phyloP scores from a whole-genome alignment of 495 filamentous ascomycete species.

The Haplographium delicatum region DNA sequence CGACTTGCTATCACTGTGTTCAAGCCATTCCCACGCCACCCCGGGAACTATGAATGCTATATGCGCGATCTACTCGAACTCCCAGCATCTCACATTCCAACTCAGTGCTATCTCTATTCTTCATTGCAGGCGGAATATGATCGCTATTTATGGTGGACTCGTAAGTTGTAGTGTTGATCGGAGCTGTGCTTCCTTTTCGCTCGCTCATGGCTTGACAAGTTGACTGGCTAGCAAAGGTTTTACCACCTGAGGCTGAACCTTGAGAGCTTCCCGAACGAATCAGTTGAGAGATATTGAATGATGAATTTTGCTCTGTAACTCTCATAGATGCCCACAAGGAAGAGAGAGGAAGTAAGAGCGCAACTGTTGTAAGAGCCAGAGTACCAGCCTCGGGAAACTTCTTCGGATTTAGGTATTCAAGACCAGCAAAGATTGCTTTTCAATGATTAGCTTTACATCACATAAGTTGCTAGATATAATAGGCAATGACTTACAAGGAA shows the following conservation, averaged over 20 bases:
- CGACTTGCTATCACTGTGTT: neutral
- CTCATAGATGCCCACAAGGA: slow-evolving; percentile 62
- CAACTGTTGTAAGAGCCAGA: slow-evolving; percentile 59
- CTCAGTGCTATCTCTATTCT: slow-evolving; percentile 18
- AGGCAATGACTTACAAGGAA: slow-evolving; percentile 57
- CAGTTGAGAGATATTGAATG: slow-evolving; percentile 6
- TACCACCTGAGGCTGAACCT: neutral
- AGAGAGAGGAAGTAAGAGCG: slow-evolving; percentile 73
- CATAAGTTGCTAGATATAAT: too few relatives aligned
- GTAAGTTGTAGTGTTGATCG: neutral
- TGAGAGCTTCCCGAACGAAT: neutral
- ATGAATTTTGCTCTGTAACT: neutral
- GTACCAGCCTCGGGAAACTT: slow-evolving; percentile 54
- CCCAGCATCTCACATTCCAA: slow-evolving; percentile 18
- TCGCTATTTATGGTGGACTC: neutral
- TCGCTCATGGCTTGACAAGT: neutral
- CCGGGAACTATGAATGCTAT: slow-evolving; percentile 22
- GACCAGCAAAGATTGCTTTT: slow-evolving; percentile 62
- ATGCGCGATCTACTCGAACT: slow-evolving; percentile 16
- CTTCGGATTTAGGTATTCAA: slow-evolving; percentile 46
- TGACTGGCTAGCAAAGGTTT: neutral
- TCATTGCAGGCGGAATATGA: neutral
- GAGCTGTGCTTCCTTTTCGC: slow-evolving; percentile 6
- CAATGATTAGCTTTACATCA: too few relatives aligned
- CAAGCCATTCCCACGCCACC: neutral